phyloP scores from a whole-genome alignment of 2,329 filamentous ascomycete genomes.

The Botryotinia narcissicola region DNA sequence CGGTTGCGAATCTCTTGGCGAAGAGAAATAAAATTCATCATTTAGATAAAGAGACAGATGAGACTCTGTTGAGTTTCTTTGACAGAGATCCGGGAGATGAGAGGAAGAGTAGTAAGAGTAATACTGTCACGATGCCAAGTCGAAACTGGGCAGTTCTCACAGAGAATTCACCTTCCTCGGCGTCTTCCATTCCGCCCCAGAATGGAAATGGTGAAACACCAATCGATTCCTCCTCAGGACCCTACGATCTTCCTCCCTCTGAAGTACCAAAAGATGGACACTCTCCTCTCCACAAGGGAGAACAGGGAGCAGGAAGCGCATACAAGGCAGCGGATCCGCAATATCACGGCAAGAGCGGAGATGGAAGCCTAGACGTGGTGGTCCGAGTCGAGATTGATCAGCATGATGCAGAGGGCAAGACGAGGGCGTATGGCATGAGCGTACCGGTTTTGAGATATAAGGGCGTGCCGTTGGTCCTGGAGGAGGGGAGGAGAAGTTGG shows the following conservation, averaged over 20 bases:
- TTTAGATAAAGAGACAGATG: conserved; percentile 71
- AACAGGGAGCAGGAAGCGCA: conserved; percentile 71
- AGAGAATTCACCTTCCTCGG: conserved; percentile 65
- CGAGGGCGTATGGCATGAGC: conserved; percentile 78
- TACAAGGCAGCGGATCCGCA: conserved; percentile 65
- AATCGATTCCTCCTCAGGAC: conserved; percentile 10
- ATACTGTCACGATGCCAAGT: conserved; percentile 86
- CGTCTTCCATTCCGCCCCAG: conserved; percentile 28
- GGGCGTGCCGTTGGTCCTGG: neutral
- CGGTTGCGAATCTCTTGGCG: conserved; percentile 85
- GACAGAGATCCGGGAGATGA: conserved; percentile 77
- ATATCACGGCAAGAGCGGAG: conserved; percentile 50
- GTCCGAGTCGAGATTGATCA: conserved; percentile 88
- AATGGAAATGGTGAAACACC: conserved; percentile 9
- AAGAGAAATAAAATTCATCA: conserved; percentile 82
- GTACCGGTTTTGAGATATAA: conserved; percentile 56
- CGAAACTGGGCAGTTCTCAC: conserved; percentile 91
- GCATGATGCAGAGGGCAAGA: conserved; percentile 74
- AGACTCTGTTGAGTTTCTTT: conserved; percentile 92
- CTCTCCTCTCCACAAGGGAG: conserved; percentile 69
- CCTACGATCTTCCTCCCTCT: conserved; percentile 32
- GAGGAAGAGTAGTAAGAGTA: conserved; percentile 71
- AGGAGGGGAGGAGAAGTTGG: neutral
- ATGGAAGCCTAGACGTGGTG: conserved; percentile 72
- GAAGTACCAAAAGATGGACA: conserved; percentile 61